Percentiles rank a stretch among this genome's conserved stretches.
Conservation (phyloP, 345 rosid species). For the Ceriops tagal region DNA sequence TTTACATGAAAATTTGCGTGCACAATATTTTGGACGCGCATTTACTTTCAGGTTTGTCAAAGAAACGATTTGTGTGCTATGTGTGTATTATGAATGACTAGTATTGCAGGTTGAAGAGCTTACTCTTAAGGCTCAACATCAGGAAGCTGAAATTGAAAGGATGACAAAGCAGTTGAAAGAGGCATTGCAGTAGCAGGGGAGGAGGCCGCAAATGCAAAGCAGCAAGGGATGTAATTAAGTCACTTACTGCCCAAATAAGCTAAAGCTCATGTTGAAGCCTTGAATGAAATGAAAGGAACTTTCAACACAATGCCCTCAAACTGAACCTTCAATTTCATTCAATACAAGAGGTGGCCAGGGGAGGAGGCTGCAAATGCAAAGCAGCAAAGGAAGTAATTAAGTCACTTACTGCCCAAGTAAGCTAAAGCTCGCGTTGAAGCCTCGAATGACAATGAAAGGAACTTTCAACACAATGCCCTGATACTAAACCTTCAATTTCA, state of each 20-base stretch:
- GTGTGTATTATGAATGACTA: conserved; percentile 4
- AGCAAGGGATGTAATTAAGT: conserved; percentile 49
- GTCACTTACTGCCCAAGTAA: conserved; percentile 55
- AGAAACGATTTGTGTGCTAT: background rate
- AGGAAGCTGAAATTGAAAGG: conserved; percentile 50
- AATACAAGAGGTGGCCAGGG: no score
- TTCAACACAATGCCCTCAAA: background rate
- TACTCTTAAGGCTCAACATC: conserved; percentile 41
- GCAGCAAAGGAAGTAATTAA: conserved; percentile 50
- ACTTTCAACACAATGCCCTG: background rate
- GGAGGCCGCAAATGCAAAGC: conserved; percentile 55
- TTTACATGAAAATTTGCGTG: no score
- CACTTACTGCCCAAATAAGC: conserved; percentile 52
- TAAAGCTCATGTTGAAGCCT: background rate
- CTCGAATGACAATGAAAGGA: no score
- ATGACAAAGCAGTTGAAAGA: conserved; percentile 49
- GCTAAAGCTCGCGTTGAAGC: background rate
- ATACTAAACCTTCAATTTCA: background rate
- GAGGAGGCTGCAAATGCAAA: conserved; percentile 30
- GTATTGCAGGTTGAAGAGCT: conserved; percentile 63
- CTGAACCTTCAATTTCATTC: no score
- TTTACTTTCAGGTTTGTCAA: no score
- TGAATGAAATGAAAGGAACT: no score
- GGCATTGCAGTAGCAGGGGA: conserved; percentile 39
- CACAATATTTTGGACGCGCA: no score